Evolutionary conservation across 257 asterid genomes (phyloP), one percentile per base, ranked within the genome.

Genomic region (Rubia yunnanensis): DNA sequence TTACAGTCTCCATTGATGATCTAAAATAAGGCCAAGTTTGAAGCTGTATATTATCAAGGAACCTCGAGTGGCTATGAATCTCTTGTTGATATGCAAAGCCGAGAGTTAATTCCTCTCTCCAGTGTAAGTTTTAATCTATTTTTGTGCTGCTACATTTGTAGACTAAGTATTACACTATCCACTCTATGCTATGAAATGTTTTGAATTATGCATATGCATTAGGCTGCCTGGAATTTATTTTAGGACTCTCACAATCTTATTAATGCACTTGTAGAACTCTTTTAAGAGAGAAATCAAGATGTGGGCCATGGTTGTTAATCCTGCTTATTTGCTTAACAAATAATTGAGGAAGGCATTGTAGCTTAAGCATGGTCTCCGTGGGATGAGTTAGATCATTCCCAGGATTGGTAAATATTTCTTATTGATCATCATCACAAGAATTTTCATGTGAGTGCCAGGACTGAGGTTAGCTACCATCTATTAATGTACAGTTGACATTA

Each of bases 271-370:
- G 74, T 83, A 81, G 97, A 73, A 60, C n/a, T 69, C 64, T 26
- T 68, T 66, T 27, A 71, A 69, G 77, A 73, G 44, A 80, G 81
- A 74, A 63, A 65, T 64, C 15, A 80, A 74, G 41, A 78, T 50
- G 62, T 91, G 96, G 96, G 77, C 74, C 65, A 83, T 88, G 78
- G 78, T 86, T 61, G 95, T 79, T 41, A 96, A 88, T 74, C 78
- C 88, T 54, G 78, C 76, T 57, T 75, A 79, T 72, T 74, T 91
- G 82, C 82, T 91, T 72, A 79, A 78, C 80, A 81, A 75, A 72
- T 84, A 81, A 60, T 86, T 94, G 2, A 86, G 94, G 80, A 83
- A 79, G 72, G 89, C 85, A 56, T 72, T 91, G 79, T 87, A 85
- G 80, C 91, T 88, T n/a, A 55, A 88, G 87, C 76, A 81, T 68